phyloP scores from a whole-genome alignment of 2,329 filamentous ascomycete genomes.

The Tolypocladium inflatum region DNA sequence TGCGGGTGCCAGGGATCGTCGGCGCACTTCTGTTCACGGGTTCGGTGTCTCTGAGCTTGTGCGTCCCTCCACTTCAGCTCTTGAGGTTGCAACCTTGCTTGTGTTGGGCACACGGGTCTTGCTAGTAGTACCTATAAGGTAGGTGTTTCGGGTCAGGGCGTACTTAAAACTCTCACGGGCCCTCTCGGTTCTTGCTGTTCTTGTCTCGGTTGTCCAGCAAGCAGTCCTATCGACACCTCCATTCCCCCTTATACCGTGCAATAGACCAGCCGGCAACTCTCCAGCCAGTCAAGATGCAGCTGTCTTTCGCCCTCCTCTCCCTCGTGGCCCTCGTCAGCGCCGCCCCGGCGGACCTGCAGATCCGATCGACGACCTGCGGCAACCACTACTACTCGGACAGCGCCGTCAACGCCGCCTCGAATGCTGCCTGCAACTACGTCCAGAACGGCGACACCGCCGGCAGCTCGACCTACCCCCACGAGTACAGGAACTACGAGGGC shows the following conservation, averaged over 20 bases:
- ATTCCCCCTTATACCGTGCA: too few relatives aligned
- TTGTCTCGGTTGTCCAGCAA: neutral
- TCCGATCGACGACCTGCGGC: constrained; percentile 20
- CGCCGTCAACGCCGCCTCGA: constrained; percentile 17
- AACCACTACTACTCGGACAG: constrained; percentile 15
- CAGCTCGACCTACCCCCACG: constrained; percentile 26
- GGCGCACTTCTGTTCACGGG: neutral
- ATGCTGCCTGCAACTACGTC: constrained; percentile 15
- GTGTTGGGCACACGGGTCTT: neutral
- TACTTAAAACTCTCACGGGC: neutral
- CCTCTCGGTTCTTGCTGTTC: neutral
- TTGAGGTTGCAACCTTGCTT: neutral
- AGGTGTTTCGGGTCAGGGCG: neutral
- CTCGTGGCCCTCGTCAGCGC: constrained; percentile 17
- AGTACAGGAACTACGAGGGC: constrained; percentile 28
- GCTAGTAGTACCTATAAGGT: neutral
- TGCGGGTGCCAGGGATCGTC: neutral
- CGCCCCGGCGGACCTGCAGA: constrained; percentile 13
- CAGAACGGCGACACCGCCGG: constrained; percentile 13
- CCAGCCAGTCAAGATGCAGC: constrained; percentile 12
- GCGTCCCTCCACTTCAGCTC: neutral
- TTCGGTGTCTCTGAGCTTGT: neutral
- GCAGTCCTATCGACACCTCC: neutral
- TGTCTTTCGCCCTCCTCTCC: constrained; percentile 15
- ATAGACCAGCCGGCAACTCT: neutral